phyloP scores from a whole-genome alignment of 768 basidiomycete genomes.

The Pisolithus orientalis region DNA sequence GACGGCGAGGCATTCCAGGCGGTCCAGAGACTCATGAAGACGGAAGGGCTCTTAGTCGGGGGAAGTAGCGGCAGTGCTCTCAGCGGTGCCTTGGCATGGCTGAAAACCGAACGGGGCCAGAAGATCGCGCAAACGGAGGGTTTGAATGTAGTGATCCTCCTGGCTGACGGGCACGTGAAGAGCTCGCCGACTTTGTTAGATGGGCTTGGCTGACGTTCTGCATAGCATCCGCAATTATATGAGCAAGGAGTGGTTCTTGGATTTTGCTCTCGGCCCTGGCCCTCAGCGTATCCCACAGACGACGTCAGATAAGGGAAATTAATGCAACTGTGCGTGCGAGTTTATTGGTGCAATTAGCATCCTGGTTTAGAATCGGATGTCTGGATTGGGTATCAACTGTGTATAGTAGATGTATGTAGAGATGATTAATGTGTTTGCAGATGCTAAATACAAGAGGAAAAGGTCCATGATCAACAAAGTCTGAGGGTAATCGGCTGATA shows the following conservation, averaged over 20 bases:
- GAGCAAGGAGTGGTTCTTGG: slow-evolving; percentile 88
- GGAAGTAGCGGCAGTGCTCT: slow-evolving; percentile 90
- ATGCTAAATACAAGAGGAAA: too few species aligned
- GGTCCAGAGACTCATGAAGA: slow-evolving; percentile 69
- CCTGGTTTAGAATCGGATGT: too few species aligned
- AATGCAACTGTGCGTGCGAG: too few species aligned
- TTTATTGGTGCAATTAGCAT: too few species aligned
- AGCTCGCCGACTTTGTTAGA: background rate
- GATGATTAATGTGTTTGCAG: too few species aligned
- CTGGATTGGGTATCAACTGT: too few species aligned
- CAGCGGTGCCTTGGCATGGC: slow-evolving; percentile 69
- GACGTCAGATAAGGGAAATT: background rate
- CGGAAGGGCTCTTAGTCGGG: slow-evolving; percentile 86
- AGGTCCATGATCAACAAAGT: background rate
- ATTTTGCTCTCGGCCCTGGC: slow-evolving; percentile 52
- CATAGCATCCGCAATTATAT: slow-evolving; percentile 87
- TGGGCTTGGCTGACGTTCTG: slow-evolving; percentile 1
- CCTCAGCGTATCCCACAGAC: slow-evolving; percentile 39
- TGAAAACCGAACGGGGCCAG: slow-evolving; percentile 64
- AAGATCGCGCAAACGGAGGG: slow-evolving; percentile 59
- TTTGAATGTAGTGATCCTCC: slow-evolving; percentile 80
- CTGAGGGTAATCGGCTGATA: background rate
- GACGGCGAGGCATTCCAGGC: slow-evolving; percentile 79
- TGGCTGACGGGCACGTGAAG: slow-evolving; percentile 78
- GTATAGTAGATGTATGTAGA: too few species aligned